Percentiles rank a stretch among this genome's conserved stretches.
Conservation (phyloP, 176 grass and related monocot species). For the Oryza longistaminata region DNA sequence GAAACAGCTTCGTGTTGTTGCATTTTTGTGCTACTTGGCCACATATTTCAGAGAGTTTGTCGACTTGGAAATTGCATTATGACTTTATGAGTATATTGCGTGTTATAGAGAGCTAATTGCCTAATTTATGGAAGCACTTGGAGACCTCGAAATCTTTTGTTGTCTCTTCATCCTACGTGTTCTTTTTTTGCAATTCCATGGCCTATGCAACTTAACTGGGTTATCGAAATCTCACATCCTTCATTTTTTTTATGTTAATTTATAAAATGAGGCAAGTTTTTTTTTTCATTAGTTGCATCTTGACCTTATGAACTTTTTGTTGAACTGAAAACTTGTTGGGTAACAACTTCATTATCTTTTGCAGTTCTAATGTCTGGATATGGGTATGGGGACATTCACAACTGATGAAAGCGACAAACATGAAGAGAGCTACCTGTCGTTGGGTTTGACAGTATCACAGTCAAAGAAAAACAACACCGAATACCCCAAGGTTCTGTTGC, state of each 20-base stretch:
- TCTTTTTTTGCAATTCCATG: background rate
- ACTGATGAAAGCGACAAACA: conserved; percentile 33
- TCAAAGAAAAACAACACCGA: conserved; percentile 45
- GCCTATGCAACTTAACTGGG: background rate
- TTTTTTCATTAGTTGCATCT: background rate
- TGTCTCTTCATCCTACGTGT: background rate
- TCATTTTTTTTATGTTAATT: background rate
- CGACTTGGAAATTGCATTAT: background rate
- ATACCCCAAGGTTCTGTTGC: conserved; percentile 69
- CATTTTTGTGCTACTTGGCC: background rate
- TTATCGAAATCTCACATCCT: background rate
- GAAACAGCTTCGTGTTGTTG: background rate
- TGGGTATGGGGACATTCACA: conserved; percentile 48
- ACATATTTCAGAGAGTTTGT: background rate
- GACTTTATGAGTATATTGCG: background rate
- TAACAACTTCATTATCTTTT: conserved; percentile 33
- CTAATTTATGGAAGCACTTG: background rate
- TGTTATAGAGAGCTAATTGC: background rate
- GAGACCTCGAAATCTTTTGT: background rate
- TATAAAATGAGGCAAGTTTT: background rate
- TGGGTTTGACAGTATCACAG: conserved; percentile 61
- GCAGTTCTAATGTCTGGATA: conserved; percentile 44
- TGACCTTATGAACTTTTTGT: background rate
- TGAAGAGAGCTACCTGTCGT: conserved; percentile 57
- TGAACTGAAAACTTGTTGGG: background rate